Evolutionary conservation across 2,329 filamentous ascomycete genomes (phyloP).

Genomic region (Lachnellula occidentalis): DNA sequence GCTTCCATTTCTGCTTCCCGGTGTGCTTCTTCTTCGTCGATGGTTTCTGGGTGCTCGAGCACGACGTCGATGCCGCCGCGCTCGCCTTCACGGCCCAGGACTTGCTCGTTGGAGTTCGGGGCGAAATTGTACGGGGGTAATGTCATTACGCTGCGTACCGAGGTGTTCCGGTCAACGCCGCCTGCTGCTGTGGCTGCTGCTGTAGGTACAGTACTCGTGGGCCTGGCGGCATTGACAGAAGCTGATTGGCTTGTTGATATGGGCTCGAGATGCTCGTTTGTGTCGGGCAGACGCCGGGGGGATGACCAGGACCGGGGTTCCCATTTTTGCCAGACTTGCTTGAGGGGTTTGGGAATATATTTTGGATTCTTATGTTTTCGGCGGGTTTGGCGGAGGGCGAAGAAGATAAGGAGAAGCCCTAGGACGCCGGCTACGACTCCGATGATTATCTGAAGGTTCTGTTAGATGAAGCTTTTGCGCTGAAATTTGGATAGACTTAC

Average conservation of each 20-base stretch:
- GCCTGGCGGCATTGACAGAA: slow-evolving; percentile 3
- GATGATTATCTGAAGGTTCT: slow-evolving; percentile 7
- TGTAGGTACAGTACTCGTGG: background rate
- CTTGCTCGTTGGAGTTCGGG: slow-evolving; percentile 69
- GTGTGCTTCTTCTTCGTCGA: slow-evolving; percentile 69
- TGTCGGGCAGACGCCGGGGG: slow-evolving; percentile 21
- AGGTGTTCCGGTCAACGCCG: slow-evolving; percentile 73
- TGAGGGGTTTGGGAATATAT: slow-evolving; percentile 45
- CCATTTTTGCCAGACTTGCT: slow-evolving; percentile 48
- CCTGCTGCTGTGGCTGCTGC: slow-evolving; percentile 12
- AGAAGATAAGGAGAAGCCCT: slow-evolving; percentile 16
- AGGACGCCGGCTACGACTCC: slow-evolving; percentile 16
- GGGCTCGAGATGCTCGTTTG: slow-evolving; percentile 36
- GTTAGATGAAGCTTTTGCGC: background rate
- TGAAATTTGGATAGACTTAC: slow-evolving; percentile 1
- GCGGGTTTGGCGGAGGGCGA: slow-evolving; percentile 35
- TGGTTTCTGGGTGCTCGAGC: slow-evolving; percentile 75
- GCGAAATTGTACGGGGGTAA: slow-evolving; percentile 76
- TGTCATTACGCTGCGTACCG: slow-evolving; percentile 89
- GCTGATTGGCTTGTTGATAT: slow-evolving; percentile 24
- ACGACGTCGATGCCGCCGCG: slow-evolving; percentile 87
- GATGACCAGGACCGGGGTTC: slow-evolving; percentile 26
- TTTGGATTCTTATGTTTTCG: slow-evolving; percentile 41
- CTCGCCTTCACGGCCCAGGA: slow-evolving; percentile 85
- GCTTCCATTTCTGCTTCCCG: slow-evolving; percentile 90